Conservation (phyloP, 192 early-diverging fungal genomes). For the Entrophospora sp. region DNA sequence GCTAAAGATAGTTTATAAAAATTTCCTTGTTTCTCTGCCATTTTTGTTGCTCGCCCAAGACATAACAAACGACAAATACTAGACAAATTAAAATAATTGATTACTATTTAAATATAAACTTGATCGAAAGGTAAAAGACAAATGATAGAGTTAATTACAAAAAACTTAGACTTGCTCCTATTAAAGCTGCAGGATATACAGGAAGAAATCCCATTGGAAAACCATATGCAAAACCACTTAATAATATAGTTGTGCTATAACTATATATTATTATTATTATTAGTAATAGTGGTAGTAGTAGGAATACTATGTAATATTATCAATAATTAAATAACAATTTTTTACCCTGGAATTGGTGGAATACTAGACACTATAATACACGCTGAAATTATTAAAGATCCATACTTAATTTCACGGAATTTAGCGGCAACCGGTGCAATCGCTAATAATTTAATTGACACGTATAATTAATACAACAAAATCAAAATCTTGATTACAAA, state of each 20-base stretch:
- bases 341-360: conserved; percentile 7
- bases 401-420: not conserved
- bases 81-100: not conserved
- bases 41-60: not conserved
- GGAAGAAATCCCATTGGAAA: conserved; percentile 24
- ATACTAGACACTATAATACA: not conserved
- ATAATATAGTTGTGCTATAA: conserved; percentile 5
- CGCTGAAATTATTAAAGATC: not conserved
- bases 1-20: not conserved
- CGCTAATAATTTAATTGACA: no score
- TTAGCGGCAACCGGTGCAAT: not conserved
- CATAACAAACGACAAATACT: not conserved
- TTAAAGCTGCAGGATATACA: conserved; percentile 3
- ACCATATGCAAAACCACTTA: conserved; percentile 21
- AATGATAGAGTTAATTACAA: not conserved
- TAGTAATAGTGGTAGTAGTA: not conserved
- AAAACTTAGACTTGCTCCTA: not conserved
- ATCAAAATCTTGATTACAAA: no score
- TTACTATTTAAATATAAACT: not conserved
- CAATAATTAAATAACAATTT: not conserved
- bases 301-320: not conserved
- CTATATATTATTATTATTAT: not conserved
- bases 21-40: not conserved
- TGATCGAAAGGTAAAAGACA: not conserved
- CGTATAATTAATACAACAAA: no score